Base-by-base conservation (phyloP, 2,329 filamentous ascomycete genomes). In the Verticillium longisporum region DNA sequence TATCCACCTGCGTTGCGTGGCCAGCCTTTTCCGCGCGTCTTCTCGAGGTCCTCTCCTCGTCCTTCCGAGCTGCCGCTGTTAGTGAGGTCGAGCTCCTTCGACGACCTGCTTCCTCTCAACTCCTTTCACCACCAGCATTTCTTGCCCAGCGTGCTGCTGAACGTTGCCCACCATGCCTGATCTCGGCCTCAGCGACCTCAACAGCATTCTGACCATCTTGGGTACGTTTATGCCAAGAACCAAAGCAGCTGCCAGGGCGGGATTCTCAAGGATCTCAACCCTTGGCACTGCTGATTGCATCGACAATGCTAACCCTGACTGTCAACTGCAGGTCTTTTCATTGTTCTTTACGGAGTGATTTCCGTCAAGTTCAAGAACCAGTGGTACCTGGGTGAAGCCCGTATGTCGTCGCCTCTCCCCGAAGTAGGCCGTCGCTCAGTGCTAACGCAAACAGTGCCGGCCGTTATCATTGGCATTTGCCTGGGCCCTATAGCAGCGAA, bases 321-420 rank as follows among this genome's bases (percentile, higher is more conserved):
- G 15, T 6, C 9, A 18, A 33, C 54, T n/a, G 10, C 31, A 78
- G 80, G 81, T 56, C 70, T 72, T 9, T 84, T 82, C 66, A 79
- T 76, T 26, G 67, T 82, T 1, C 59, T 77, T 4, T 84, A 79
- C 66, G 81, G 81, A 55, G 65, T 83, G 59, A 72, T 81, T 6
- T 82, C 82, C 1, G 76, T 81, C 31, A 79, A 82, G 68, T 76
- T 84, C 64, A 84, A 83, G 70, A 74, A 75, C 57, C 70, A 71
- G 37, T 83, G 80, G 80, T 83, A 82, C 64, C 72, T 84, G 5
- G 82, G 82, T 18, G 81, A 84, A 73, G 82, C 82, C 31, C 67
- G 80, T 82, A 68, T 68, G 79, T 72, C 5, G 6, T 21, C 5
- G 10, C 53, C 34, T 32, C 13, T 55, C 34, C 11, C 13, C n/a